phyloP scores from a whole-genome alignment of 257 asterid genomes.

The Solanum ossicruentum region DNA sequence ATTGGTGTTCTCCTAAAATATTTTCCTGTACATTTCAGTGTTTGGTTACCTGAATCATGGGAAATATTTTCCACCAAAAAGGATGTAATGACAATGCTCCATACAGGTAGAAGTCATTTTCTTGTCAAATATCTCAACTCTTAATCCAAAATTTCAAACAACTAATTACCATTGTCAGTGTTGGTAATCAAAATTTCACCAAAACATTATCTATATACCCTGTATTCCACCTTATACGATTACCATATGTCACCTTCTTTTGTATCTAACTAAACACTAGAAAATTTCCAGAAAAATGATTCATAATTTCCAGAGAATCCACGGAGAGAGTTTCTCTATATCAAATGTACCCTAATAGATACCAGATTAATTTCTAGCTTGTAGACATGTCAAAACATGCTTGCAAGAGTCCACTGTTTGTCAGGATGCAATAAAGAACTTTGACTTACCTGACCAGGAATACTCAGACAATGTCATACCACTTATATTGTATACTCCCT shows the following conservation, averaged over 20 bases:
- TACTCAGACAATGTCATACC: background rate
- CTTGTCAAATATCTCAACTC: background rate
- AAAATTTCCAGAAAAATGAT: background rate
- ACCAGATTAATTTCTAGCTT: background rate
- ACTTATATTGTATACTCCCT: background rate
- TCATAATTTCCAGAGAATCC: background rate
- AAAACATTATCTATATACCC: background rate
- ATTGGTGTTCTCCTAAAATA: too few relatives aligned
- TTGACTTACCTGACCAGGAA: background rate
- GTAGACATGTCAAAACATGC: background rate
- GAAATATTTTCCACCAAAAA: too few relatives aligned
- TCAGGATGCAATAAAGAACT: background rate
- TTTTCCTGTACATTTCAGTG: too few relatives aligned
- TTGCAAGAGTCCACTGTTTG: background rate
- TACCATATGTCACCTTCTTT: background rate
- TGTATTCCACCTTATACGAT: background rate
- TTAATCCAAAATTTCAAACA: background rate
- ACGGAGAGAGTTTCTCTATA: background rate
- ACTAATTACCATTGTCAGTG: too few relatives aligned
- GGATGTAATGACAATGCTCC: too few relatives aligned
- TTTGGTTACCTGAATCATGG: too few relatives aligned
- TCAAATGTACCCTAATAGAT: background rate
- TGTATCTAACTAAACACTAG: background rate
- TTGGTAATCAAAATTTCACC: too few relatives aligned
- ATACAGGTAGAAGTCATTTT: background rate